Evolutionary conservation across 78 protist genomes (phyloP).

Genomic region (Speleostelium caveatum): DNA sequence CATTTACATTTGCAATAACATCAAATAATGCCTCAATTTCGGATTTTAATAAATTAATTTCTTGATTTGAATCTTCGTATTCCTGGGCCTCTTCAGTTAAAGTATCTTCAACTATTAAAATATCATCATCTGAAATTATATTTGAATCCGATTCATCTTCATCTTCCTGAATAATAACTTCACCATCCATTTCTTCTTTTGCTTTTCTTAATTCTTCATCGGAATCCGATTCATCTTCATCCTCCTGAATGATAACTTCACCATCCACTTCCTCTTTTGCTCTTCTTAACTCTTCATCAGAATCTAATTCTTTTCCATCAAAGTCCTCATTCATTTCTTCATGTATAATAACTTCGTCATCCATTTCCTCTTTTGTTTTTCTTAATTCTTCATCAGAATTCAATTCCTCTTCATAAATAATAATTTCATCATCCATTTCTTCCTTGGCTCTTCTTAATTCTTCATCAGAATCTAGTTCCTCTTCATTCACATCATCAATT

Average conservation of each 20-base stretch:
- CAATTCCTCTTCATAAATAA: neutral
- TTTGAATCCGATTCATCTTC: constrained; percentile 42
- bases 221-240: neutral
- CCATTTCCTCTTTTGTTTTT: neutral
- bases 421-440: neutral
- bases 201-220: neutral
- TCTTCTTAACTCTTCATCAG: constrained; percentile 2
- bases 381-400: neutral
- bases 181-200: neutral
- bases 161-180: constrained; percentile 11
- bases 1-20: neutral
- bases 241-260: neutral
- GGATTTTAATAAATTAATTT: neutral
- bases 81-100: neutral
- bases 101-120: neutral
- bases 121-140: neutral
- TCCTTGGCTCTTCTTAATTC: neutral
- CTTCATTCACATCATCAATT: neutral
- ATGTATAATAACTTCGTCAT: neutral
- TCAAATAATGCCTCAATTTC: neutral
- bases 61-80: neutral
- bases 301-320: neutral
- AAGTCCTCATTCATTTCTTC: constrained; percentile 3
- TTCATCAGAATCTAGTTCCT: neutral
- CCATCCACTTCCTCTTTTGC: constrained; percentile 1